Evolutionary conservation across 176 grass and related monocot genomes (phyloP), one percentile per base, ranked within the genome.

Genomic region (Elaeis guineensis): DNA sequence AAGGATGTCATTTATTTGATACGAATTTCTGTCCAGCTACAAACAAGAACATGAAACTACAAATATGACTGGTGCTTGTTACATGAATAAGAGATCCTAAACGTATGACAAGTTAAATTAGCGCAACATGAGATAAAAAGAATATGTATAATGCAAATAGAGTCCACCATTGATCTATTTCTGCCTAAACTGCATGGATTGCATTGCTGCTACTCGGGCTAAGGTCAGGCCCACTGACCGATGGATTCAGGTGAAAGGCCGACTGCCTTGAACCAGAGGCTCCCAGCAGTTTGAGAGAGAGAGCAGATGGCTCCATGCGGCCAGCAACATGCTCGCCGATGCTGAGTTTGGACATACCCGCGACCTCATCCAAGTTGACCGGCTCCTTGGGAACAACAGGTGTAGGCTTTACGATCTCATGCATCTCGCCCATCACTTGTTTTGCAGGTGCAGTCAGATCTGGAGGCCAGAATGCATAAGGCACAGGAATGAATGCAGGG

Each of bases 261-360:
- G 91, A 85, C 25, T 84, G 74, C 58, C 80, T 87, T 51, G 86
- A 50, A 55, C 66, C 67, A 20, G 64, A 74, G 0, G 86, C 51
- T 49, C 87, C 75, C 8, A 70, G 78, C 72, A 96, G 72, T 69
- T 87, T 77, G 65, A 85, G 78, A 58, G 91, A 87, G 58, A 87
- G 91, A 51, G 78, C 64, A 56, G 82, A 68, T 18, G 83, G 72
- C 57, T 90, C 80, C 39, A 75, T 55, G 17, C 74, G 65, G 49
- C 60, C 59, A 25, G 65, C 67, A 50, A 4, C 55, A 32, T 71
- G 52, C 26, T 90, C 91, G 51, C 60, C 81, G 50, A 96, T 90
- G 20, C 70, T 86, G 66, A 96, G 91, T 25, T 87, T 96, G 54
- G 91, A 90, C 69, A 96, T 96, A 64, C 78, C 52, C 0, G 58